Conservation (phyloP, 1,139 yeast species). For the Lodderomyces pseudojiufengensis region DNA sequence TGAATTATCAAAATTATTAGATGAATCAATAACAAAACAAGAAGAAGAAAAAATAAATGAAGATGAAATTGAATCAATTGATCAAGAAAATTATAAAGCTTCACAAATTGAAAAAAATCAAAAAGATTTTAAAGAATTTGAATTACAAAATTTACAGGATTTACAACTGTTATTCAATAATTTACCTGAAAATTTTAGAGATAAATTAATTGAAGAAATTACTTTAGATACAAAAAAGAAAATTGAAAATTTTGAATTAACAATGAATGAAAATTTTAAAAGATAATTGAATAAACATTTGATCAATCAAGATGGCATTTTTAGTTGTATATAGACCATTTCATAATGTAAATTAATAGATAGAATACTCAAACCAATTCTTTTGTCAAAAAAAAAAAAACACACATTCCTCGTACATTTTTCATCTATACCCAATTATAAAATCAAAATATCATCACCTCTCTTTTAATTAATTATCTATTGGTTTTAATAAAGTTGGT, state of each 20-base stretch:
- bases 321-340: too few species aligned
- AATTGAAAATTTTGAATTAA: slow-evolving; percentile 3
- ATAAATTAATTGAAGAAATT: slow-evolving; percentile 30
- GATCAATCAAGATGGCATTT: too few species aligned
- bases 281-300: not conserved
- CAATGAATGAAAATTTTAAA: slow-evolving; percentile 5
- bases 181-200: slow-evolving; percentile 33
- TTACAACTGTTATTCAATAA: slow-evolving; percentile 36
- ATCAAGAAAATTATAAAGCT: slow-evolving; percentile 26
- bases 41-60: slow-evolving; percentile 21
- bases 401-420: not conserved
- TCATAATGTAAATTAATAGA: too few species aligned
- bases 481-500: slow-evolving; percentile 20
- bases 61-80: slow-evolving; percentile 22
- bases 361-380: too few species aligned
- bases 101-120: slow-evolving; percentile 22
- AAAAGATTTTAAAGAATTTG: slow-evolving; percentile 22
- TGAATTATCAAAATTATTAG: slow-evolving; percentile 42
- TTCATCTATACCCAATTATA: not conserved
- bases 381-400: too few species aligned
- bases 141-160: slow-evolving; percentile 21
- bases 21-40: slow-evolving; percentile 30
- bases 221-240: slow-evolving; percentile 9
- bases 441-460: not conserved
- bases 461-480: slow-evolving; percentile 6